A percentile compares a stretch with the other conserved stretches of the same genome.
Conservation (phyloP, 352 stramenopile genomes). For the Pythium phragmiticola region DNA sequence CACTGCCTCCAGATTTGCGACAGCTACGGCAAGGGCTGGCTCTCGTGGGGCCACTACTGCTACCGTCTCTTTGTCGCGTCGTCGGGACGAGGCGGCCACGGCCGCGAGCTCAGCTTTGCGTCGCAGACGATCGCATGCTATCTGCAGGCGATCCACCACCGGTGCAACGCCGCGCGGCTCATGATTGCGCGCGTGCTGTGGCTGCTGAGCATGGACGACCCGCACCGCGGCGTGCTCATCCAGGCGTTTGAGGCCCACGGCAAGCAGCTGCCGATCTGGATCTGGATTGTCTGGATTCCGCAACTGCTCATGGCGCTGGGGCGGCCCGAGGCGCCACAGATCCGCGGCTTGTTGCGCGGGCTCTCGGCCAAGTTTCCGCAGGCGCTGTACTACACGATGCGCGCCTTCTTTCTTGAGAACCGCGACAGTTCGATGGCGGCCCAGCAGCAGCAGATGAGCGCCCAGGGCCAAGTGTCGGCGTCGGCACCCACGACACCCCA, state of each 20-base stretch:
- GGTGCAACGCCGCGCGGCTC: conserved; percentile 83
- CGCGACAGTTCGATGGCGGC: conserved; percentile 84
- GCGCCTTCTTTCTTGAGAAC: conserved; percentile 97
- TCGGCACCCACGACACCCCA: conserved; percentile 20
- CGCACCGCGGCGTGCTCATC: conserved; percentile 56
- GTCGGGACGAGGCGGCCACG: conserved; percentile 28
- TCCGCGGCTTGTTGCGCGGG: conserved; percentile 76
- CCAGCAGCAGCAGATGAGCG: conserved; percentile 12
- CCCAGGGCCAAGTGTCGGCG: conserved; percentile 19
- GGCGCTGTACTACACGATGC: conserved; percentile 97
- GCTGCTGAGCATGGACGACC: conserved; percentile 89
- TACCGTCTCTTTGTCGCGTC: conserved; percentile 80
- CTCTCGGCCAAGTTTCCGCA: conserved; percentile 95
- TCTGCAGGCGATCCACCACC: conserved; percentile 91
- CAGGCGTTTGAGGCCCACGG: conserved; percentile 93
- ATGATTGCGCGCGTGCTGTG: conserved; percentile 91
- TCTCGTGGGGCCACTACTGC: conserved; percentile 93
- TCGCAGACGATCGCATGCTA: conserved; percentile 93
- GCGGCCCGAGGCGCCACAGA: conserved; percentile 87
- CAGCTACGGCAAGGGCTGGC: conserved; percentile 93
- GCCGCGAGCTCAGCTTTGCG: conserved; percentile 61
- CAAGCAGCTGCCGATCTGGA: conserved; percentile 95
- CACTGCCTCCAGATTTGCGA: conserved; percentile 91
- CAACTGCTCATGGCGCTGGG: conserved; percentile 96
- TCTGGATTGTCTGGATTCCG: conserved; percentile 99